These are phyloP conservation scores for Melaleuca alternifolia DNA, from an alignment of 345 rosid species.

Conservation along the genomic window DNA sequence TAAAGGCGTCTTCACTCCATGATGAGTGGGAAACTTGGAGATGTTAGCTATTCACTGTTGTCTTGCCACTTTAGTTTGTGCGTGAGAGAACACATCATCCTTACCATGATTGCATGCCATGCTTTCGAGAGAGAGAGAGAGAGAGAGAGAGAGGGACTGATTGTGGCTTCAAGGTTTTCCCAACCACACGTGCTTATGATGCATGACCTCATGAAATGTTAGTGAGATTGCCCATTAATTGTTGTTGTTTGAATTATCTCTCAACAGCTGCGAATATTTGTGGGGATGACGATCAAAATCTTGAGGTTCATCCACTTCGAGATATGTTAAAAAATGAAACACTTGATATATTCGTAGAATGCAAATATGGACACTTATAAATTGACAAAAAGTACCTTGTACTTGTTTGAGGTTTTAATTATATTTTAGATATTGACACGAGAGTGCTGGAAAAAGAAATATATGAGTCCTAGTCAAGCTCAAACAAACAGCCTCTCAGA, in stretches of 20 bases:
- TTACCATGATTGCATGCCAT: not conserved
- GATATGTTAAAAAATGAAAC: not conserved
- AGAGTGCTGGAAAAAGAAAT: not conserved
- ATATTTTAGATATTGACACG: not conserved
- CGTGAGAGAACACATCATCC: not conserved
- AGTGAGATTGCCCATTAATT: not conserved
- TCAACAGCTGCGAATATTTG: not conserved
- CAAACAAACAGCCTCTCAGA: not conserved
- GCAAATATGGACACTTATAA: not conserved
- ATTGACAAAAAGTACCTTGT: too few species aligned
- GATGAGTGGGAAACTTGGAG: constrained; percentile 35
- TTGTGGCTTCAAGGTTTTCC: not conserved
- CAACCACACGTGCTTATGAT: not conserved
- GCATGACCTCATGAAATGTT: not conserved
- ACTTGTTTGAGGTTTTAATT: too few species aligned
- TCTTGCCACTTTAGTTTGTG: not conserved
- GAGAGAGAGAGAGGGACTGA: not conserved
- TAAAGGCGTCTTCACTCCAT: constrained; percentile 10
- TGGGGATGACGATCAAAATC: not conserved
- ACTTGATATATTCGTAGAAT: not conserved
- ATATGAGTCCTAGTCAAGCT: not conserved
- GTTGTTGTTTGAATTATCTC: not conserved
- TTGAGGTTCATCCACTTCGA: not conserved
- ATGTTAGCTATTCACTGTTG: not conserved
- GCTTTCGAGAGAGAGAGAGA: not conserved